A percentile compares a stretch with the other conserved stretches of the same genome.
Conservation (phyloP, 805 yeast genomes). For the Kluyveromyces dobzhanskii region DNA sequence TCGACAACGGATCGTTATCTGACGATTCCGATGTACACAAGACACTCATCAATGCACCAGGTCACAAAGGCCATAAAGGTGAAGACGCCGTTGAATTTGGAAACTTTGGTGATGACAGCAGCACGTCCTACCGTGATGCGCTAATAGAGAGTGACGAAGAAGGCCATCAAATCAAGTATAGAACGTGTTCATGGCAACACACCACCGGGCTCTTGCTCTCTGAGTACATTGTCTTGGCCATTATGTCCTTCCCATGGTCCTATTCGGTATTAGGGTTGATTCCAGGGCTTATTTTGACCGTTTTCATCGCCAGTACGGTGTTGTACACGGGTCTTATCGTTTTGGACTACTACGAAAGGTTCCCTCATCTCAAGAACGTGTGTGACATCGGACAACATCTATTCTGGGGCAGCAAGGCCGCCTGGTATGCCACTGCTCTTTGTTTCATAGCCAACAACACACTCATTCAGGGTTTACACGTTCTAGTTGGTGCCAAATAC, state of each 20-base stretch:
- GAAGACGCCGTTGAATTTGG: too few relatives aligned
- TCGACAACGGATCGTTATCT: too few relatives aligned
- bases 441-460: constrained; percentile 49
- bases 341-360: constrained; percentile 44
- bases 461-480: constrained; percentile 51
- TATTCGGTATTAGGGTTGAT: constrained; percentile 51
- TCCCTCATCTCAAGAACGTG: constrained; percentile 44
- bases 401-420: constrained; percentile 42
- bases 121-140: neutral
- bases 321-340: constrained; percentile 49
- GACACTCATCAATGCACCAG: too few relatives aligned
- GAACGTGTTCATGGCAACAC: constrained; percentile 48
- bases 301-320: constrained; percentile 41
- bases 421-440: constrained; percentile 50
- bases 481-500: constrained; percentile 51
- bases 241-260: constrained; percentile 61
- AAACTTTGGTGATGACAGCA: neutral
- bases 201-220: constrained; percentile 53
- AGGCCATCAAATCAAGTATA: constrained; percentile 34
- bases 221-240: constrained; percentile 54
- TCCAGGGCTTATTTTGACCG: constrained; percentile 49
- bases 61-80: too few relatives aligned
- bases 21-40: too few relatives aligned
- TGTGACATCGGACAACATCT: constrained; percentile 54
- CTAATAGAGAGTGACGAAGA: constrained; percentile 11